Evolutionary conservation across 1,284 basidiomycete species (phyloP).

Genomic region (Papiliotrema laurentii): DNA sequence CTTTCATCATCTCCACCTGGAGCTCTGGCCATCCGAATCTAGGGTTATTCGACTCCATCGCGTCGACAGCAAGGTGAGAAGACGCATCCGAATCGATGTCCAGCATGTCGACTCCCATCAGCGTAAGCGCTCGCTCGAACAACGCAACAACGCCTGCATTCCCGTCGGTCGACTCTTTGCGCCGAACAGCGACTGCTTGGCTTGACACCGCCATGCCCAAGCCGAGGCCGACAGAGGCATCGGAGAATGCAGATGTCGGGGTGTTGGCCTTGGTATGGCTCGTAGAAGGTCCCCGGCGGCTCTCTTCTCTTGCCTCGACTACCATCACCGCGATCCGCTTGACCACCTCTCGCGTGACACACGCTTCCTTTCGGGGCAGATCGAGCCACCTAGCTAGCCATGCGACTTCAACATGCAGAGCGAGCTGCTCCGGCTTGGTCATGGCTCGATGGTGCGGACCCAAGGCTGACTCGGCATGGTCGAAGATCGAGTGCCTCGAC

Average conservation of each 20-base stretch:
- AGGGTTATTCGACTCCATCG: no score
- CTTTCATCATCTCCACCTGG: conserved; percentile 83
- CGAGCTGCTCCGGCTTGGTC: conserved; percentile 66
- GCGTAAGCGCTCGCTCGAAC: conserved; percentile 65
- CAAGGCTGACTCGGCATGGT: conserved; percentile 62
- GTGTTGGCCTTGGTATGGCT: conserved; percentile 10
- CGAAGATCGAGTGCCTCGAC: conserved; percentile 62
- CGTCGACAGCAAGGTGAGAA: no score
- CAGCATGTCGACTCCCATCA: conserved; percentile 69
- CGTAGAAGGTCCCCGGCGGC: conserved; percentile 9
- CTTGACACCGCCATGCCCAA: conserved; percentile 52
- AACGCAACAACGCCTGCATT: conserved; percentile 71
- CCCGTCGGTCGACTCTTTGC: conserved; percentile 67
- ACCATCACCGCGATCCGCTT: conserved; percentile 73
- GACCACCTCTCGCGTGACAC: conserved; percentile 74
- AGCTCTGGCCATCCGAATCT: conserved; percentile 86
- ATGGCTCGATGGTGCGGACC: conserved; percentile 82
- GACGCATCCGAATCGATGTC: conserved; percentile 7
- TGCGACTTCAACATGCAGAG: conserved; percentile 63
- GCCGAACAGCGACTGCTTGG: conserved; percentile 59
- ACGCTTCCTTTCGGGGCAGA: conserved; percentile 77
- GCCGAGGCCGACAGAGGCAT: conserved; percentile 49
- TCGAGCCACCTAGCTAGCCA: conserved; percentile 72
- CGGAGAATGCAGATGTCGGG: neutral
- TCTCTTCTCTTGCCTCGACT: conserved; percentile 50